Percentiles rank a stretch among this genome's conserved stretches.
Conservation (phyloP, 2,329 filamentous ascomycete species). For the Epichloe bromicola region DNA sequence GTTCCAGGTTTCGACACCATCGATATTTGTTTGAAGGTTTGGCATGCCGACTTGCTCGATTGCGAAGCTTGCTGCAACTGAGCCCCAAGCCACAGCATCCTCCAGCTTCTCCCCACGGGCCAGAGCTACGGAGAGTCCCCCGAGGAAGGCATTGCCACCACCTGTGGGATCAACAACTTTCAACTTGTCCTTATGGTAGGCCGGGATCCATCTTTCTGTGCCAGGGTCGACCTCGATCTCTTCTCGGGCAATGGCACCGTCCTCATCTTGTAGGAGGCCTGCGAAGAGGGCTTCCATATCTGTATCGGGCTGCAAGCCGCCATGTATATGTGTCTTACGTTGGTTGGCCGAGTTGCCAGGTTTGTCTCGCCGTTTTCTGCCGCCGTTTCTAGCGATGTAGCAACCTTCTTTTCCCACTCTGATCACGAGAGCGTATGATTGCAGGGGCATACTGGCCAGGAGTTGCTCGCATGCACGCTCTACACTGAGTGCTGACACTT, state of each 20-base stretch:
- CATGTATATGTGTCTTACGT: conserved; percentile 31
- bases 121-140: conserved; percentile 43
- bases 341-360: conserved; percentile 9
- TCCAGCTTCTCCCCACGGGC: conserved; percentile 47
- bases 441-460: conserved; percentile 48
- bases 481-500: conserved; percentile 37
- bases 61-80: conserved; percentile 76
- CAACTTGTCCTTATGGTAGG: conserved; percentile 45
- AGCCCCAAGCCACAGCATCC: conserved; percentile 66
- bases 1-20: conserved; percentile 48
- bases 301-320: conserved; percentile 43
- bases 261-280: conserved; percentile 39
- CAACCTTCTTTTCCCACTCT: conserved; percentile 62
- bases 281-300: conserved; percentile 52
- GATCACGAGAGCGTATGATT: conserved; percentile 54
- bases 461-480: conserved; percentile 51
- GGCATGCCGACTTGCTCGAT: conserved; percentile 92
- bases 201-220: conserved; percentile 62
- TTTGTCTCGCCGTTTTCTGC: conserved; percentile 22
- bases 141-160: conserved; percentile 81
- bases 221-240: conserved; percentile 51
- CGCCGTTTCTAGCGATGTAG: conserved; percentile 47
- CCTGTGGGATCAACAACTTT: conserved; percentile 85
- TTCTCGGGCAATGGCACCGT: conserved; percentile 40
- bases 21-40: conserved; percentile 29